Conservation (phyloP, 2,329 filamentous ascomycete species). For the Rhynchosporium agropyri region DNA sequence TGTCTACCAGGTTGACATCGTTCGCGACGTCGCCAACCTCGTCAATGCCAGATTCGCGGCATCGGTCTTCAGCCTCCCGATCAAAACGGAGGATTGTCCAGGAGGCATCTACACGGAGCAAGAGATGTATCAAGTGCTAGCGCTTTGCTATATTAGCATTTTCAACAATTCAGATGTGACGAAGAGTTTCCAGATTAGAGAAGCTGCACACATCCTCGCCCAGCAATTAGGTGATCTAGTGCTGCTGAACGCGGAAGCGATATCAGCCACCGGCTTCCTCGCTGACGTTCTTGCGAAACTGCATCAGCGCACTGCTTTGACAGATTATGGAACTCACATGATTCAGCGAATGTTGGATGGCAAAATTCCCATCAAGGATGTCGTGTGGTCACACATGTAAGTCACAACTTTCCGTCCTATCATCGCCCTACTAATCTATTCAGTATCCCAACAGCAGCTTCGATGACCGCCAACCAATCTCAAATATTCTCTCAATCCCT, state of each 20-base stretch:
- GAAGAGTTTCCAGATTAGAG: constrained; percentile 66
- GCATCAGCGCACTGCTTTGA: constrained; percentile 55
- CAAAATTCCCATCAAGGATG: constrained; percentile 64
- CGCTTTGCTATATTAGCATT: constrained; percentile 66
- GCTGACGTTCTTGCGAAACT: constrained; percentile 52
- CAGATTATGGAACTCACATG: constrained; percentile 65
- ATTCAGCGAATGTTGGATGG: constrained; percentile 66
- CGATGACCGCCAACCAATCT: constrained; percentile 71
- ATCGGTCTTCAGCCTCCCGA: constrained; percentile 55
- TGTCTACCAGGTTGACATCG: constrained; percentile 70
- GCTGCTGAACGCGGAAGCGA: constrained; percentile 65
- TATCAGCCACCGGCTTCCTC: constrained; percentile 55
- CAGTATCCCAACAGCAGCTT: constrained; percentile 59
- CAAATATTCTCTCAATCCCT: constrained; percentile 73
- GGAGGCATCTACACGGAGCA: constrained; percentile 57
- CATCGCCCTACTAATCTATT: constrained; percentile 7
- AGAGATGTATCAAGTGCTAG: constrained; percentile 61
- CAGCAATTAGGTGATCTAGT: constrained; percentile 62
- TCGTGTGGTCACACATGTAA: constrained; percentile 51
- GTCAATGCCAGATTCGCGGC: constrained; percentile 59
- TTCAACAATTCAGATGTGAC: constrained; percentile 65
- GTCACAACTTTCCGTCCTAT: background rate
- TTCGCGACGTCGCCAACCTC: constrained; percentile 58
- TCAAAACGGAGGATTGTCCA: constrained; percentile 55
- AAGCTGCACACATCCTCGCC: constrained; percentile 59